Evolutionary conservation across 371 early-diverging fungal species (phyloP), one percentile per base, ranked within the genome.

Genomic region (Dentiscutata heterogama): DNA sequence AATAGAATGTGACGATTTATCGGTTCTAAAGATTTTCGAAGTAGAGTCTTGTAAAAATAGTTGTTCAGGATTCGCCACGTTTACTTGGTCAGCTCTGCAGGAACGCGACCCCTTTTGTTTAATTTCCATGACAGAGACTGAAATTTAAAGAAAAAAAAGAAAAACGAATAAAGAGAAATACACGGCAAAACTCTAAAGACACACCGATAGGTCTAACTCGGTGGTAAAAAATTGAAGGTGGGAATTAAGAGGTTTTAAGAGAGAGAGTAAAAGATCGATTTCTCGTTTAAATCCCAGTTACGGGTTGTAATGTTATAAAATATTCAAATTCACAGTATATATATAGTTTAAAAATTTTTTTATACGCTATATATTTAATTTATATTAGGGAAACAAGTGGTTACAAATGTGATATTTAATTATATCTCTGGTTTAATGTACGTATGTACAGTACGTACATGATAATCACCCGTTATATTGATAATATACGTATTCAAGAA

Each of bases 1-100:
- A 61, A 25, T 20, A 25, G 25, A 61, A n/a, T 61, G 61, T 61
- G 22, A 22, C 35, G 67, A 67, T 67, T 71, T 70, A 68, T 39
- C 31, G 7, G 25, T 22, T 50, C 42, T 50, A 42, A 27, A 42
- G 8, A 42, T 25, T 20, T 39, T 25, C 11, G 51, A 70, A 61
- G 20, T 4, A 22, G 22, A 46, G n/a, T 39, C 42, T 71, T 71
- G 71, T 22, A 46, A 14, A 42, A 22, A 22, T 13, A 10, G 27
- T n/a, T 67, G 14, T 67, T 29, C 39, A 16, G 67, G 35, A 61
- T 61, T 61, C 20, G 67, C 16, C 25, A 39, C 3, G 10, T 35
- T 67, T 29, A 20, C 67, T 35, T 67, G 67, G 39, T 31, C 42
- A 11, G 22, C 4, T 35, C 42, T 46, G 42, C 70, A 70, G 18